phyloP scores from a whole-genome alignment of 495 filamentous ascomycete genomes.

The Penicillium manginii region DNA sequence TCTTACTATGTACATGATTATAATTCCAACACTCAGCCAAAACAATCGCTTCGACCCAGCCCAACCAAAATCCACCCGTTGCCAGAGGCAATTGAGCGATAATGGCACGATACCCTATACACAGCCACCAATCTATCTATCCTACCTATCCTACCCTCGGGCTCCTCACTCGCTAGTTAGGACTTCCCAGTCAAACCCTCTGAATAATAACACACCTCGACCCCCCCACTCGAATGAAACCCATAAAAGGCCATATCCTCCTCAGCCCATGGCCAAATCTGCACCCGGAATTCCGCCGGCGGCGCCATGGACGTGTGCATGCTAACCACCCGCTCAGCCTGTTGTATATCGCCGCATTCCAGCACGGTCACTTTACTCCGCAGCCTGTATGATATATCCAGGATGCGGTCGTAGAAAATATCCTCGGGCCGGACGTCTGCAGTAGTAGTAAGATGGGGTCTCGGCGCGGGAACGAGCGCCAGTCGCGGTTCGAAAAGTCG shows the following conservation, averaged over 20 bases:
- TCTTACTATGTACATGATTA: too few relatives aligned
- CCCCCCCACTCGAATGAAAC: slow-evolving; percentile 27
- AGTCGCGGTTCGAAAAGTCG: slow-evolving; percentile 76
- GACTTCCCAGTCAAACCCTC: too few relatives aligned
- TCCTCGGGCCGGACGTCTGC: slow-evolving; percentile 32
- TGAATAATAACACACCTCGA: slow-evolving; percentile 33
- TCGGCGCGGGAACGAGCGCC: slow-evolving; percentile 77
- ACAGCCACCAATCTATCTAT: too few relatives aligned
- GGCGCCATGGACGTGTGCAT: slow-evolving; percentile 20
- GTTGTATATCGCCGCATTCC: slow-evolving; percentile 42
- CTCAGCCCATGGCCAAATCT: slow-evolving; percentile 26
- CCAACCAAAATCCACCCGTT: too few relatives aligned
- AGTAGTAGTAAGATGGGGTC: not conserved
- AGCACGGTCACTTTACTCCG: slow-evolving; percentile 35
- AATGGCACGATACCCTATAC: too few relatives aligned
- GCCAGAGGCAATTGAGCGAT: too few relatives aligned
- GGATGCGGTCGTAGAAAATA: slow-evolving; percentile 43
- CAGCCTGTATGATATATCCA: slow-evolving; percentile 25
- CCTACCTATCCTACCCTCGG: too few relatives aligned
- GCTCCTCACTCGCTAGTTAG: too few relatives aligned
- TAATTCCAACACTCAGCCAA: too few relatives aligned
- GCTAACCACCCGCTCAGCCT: slow-evolving; percentile 37
- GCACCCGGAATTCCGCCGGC: slow-evolving; percentile 7
- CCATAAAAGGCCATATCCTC: slow-evolving; percentile 23
- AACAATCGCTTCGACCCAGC: too few relatives aligned